A percentile compares a stretch with the other conserved stretches of the same genome.
These are phyloP conservation scores for Venturiaceae sp. DNA, from an alignment of 2,329 filamentous ascomycete species.

Conservation along the genomic window DNA sequence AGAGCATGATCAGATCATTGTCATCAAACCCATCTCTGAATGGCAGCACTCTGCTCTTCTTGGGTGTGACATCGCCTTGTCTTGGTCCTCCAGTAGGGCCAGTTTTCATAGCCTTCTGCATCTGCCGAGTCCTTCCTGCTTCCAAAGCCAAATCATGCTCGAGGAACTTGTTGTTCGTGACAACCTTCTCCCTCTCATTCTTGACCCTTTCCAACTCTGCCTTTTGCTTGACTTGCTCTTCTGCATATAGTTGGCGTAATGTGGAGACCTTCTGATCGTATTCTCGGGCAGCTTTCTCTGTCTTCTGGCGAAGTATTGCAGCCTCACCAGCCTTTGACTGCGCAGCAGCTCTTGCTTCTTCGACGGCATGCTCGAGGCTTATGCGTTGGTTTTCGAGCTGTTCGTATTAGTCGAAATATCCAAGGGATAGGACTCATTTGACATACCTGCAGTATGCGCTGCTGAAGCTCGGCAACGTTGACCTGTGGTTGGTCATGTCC, in stretches of 20 bases:
- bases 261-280: slow-evolving; percentile 53
- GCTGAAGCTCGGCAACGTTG: slow-evolving; percentile 24
- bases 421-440: neutral
- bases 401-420: slow-evolving; percentile 12
- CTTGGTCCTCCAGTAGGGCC: slow-evolving; percentile 13
- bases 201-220: slow-evolving; percentile 54
- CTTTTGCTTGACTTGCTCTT: slow-evolving; percentile 54
- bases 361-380: slow-evolving; percentile 26
- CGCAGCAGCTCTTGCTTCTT: slow-evolving; percentile 37
- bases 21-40: slow-evolving; percentile 72
- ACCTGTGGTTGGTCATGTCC: slow-evolving; percentile 11
- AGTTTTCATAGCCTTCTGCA: slow-evolving; percentile 27
- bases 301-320: slow-evolving; percentile 63
- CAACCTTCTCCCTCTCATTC: slow-evolving; percentile 53
- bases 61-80: slow-evolving; percentile 47
- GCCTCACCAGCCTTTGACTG: slow-evolving; percentile 62
- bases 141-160: slow-evolving; percentile 58
- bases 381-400: slow-evolving; percentile 32
- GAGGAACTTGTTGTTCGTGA: slow-evolving; percentile 63
- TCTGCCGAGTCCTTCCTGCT: slow-evolving; percentile 25
- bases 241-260: slow-evolving; percentile 53
- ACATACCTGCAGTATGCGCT: slow-evolving; percentile 30
- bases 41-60: slow-evolving; percentile 48
- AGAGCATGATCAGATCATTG: slow-evolving; percentile 45
- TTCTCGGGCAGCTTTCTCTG: slow-evolving; percentile 50